phyloP scores from a whole-genome alignment of 2,329 filamentous ascomycete species.

The Fusarium sp. region DNA sequence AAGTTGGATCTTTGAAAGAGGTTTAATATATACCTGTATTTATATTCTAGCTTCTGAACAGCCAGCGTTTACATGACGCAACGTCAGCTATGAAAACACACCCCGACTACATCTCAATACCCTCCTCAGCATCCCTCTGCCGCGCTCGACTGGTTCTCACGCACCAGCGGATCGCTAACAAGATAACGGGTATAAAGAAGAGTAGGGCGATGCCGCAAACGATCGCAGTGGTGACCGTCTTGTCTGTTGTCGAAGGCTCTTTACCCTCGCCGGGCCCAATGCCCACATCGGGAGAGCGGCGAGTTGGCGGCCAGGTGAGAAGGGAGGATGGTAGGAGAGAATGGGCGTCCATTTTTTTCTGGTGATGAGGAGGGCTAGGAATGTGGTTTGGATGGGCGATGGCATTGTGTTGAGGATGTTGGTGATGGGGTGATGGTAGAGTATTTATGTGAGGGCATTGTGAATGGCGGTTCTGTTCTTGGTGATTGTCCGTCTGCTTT shows the following conservation, averaged over 20 bases:
- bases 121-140: not conserved
- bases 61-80: not conserved
- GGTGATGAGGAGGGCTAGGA: not conserved
- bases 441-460: not conserved
- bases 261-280: not conserved
- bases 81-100: not conserved
- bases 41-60: not conserved
- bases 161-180: conserved; percentile 1
- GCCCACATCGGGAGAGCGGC: conserved; percentile 2
- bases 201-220: conserved; percentile 13
- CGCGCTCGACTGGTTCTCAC: not conserved
- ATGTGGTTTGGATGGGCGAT: not conserved
- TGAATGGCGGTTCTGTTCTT: not conserved
- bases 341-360: conserved; percentile 9
- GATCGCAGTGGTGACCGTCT: conserved; percentile 3
- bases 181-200: conserved; percentile 12
- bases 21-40: not conserved
- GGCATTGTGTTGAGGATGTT: not conserved
- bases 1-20: not conserved
- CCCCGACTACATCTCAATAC: not conserved
- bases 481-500: conserved; percentile 1
- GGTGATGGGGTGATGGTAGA: not conserved
- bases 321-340: not conserved
- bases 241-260: not conserved
- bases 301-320: conserved; percentile 11